Conservation (phyloP, 306 rosid genomes). For the Begonia loranthoides region DNA sequence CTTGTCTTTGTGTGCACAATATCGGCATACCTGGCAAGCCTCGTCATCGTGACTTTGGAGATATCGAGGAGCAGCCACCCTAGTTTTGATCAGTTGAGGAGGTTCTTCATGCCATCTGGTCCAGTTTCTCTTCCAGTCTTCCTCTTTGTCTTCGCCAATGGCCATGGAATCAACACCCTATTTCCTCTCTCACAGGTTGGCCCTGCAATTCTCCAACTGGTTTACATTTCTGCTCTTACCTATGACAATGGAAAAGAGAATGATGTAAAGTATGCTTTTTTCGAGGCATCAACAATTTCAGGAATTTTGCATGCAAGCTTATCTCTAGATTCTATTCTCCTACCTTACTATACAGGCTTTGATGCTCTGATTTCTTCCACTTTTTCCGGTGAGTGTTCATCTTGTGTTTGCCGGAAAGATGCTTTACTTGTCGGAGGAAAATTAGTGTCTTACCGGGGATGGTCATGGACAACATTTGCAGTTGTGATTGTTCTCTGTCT, state of each 20-base stretch:
- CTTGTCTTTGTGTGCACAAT: conserved; percentile 36
- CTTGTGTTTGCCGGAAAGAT: conserved; percentile 75
- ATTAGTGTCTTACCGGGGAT: conserved; percentile 52
- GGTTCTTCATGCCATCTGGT: conserved; percentile 57
- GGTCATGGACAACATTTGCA: conserved; percentile 64
- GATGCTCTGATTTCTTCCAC: conserved; percentile 52
- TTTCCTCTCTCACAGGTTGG: conserved; percentile 60
- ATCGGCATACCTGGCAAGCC: conserved; percentile 49
- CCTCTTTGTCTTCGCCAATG: conserved; percentile 57
- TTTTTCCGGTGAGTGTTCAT: conserved; percentile 61
- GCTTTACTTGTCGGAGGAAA: conserved; percentile 56
- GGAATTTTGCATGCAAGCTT: conserved; percentile 85
- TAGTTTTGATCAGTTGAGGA: conserved; percentile 17
- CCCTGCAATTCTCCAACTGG: conserved; percentile 68
- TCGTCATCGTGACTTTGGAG: conserved; percentile 33
- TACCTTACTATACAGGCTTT: conserved; percentile 77
- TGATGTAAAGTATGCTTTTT: conserved; percentile 45
- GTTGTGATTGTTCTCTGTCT: conserved; percentile 51
- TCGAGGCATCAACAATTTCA: conserved; percentile 64
- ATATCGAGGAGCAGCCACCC: conserved; percentile 18
- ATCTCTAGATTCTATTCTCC: conserved; percentile 48
- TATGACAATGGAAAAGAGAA: conserved; percentile 35
- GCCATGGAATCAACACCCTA: conserved; percentile 45
- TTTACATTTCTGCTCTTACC: conserved; percentile 57
- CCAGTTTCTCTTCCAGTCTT: conserved; percentile 68